Evolutionary conservation across 2,329 filamentous ascomycete genomes (phyloP), one percentile per base, ranked within the genome.

Genomic region (Alternaria infectoria): DNA sequence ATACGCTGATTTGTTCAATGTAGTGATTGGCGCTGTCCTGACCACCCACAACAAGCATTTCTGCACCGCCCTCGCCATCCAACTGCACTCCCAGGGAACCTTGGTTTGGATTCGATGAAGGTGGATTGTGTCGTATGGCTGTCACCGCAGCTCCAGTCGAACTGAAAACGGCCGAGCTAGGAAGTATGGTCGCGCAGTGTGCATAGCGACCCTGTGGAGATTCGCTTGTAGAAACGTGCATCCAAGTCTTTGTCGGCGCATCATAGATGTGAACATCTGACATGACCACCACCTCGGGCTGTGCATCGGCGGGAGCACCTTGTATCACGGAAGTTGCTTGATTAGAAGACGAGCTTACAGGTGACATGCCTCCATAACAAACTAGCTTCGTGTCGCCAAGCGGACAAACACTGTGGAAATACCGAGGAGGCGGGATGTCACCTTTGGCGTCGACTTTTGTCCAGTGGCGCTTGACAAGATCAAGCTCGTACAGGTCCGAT

Each of bases 11-110:
- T 80, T 99, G 93, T 80, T 99, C 95, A 70, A 99, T 99, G 77
- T 99, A 99, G 79, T 97, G 94, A 79, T 99, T 99, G n/a, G 91
- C 91, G 57, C 92, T 96, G 76, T 99, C 96, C 80, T 99, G 96
- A 0, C 96, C 96, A 64, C 96, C 96, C 8, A 98, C 94, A 13
- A 99, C 91, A 6, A 99, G 88, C 95, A 99, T 97, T 79, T 99
- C 95, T 2, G 96, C 93, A 30, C 96, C 96, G 15, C 96, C 96
- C 19, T 89, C 89, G 1, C 96, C 95, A 79, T 99, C 94, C 63
- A 98, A 89, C 66, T 91, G 91, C 61, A 97, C 90, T 3, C 95
- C 95, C 61, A 97, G 90, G 4, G 91, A 88, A 15, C 95, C 95
- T 75, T 96, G 92, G 76, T 97, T 96, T 3, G 93, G 90, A 70